Percentiles rank a stretch among this genome's conserved stretches.
Evolutionary conservation across 371 early-diverging fungal species (phyloP).

Genomic region (Spiromyces aspiralis): DNA sequence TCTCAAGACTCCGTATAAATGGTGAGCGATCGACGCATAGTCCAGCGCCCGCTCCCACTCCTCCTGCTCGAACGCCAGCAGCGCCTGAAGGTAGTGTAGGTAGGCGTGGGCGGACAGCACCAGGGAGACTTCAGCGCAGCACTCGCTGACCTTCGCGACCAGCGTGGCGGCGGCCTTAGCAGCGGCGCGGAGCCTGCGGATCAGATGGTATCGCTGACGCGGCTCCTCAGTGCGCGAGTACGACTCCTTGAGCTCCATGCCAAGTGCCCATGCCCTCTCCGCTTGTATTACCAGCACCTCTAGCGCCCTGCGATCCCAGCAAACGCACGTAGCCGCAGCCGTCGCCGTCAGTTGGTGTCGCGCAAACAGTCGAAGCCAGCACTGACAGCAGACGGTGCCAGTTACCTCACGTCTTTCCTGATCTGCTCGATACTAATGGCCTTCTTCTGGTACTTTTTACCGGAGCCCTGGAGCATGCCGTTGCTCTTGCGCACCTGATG

Average conservation of each 20-base stretch:
- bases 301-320: background rate
- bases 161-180: conserved; percentile 12
- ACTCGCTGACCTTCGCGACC: conserved; percentile 4
- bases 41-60: conserved; percentile 21
- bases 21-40: too few relatives aligned
- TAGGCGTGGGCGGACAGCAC: conserved; percentile 14
- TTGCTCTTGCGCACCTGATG: background rate
- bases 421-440: background rate
- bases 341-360: too few relatives aligned
- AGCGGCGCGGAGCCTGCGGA: conserved; percentile 16
- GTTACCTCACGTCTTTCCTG: too few relatives aligned
- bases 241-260: conserved; percentile 24
- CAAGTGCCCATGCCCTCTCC: conserved; percentile 24
- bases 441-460: background rate
- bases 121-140: background rate
- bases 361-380: too few relatives aligned
- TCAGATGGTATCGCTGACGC: conserved; percentile 23
- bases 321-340: too few relatives aligned
- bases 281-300: conserved; percentile 14
- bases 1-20: too few relatives aligned
- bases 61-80: conserved; percentile 19
- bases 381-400: too few relatives aligned
- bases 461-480: background rate
- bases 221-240: conserved; percentile 24
- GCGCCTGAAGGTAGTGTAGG: conserved; percentile 16